These are phyloP conservation scores for Vaccinium darrowii DNA, from an alignment of 148 eudicot species.

Conservation along the genomic window DNA sequence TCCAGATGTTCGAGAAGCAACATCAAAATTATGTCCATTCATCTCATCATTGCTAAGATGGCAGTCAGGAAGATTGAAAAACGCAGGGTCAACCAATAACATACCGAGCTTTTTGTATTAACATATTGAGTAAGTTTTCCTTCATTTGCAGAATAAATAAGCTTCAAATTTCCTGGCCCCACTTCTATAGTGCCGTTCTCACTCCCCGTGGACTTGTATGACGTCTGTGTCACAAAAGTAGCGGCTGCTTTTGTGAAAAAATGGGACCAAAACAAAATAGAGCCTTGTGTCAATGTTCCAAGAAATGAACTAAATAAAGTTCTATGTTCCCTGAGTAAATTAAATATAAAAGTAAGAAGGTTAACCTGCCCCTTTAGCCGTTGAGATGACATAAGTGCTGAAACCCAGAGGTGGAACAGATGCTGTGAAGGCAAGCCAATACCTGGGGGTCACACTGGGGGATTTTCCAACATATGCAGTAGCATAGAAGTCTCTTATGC, in stretches of 20 bases:
- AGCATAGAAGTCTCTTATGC: conserved; percentile 47
- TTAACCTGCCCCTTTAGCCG: conserved; percentile 52
- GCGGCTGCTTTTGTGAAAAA: conserved; percentile 37
- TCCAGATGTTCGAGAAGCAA: neutral
- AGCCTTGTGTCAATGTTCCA: neutral
- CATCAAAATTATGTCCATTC: neutral
- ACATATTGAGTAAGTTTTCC: conserved; percentile 61
- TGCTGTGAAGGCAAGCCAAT: conserved; percentile 88
- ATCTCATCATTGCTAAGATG: neutral
- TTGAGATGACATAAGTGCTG: conserved; percentile 66
- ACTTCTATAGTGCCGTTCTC: conserved; percentile 48
- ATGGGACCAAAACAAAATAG: conserved; percentile 1
- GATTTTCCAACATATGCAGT: conserved; percentile 64
- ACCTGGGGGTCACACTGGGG: conserved; percentile 38
- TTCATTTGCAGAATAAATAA: conserved; percentile 53
- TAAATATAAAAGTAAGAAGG: conserved; percentile 4
- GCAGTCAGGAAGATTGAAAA: neutral
- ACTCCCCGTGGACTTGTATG: conserved; percentile 26
- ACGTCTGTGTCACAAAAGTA: conserved; percentile 33
- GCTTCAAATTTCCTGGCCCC: conserved; percentile 79
- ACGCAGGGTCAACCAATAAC: conserved; percentile 15
- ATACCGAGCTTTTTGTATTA: conserved; percentile 57
- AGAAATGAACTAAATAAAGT: neutral
- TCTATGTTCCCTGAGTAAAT: conserved; percentile 3
- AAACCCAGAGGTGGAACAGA: conserved; percentile 90